Evolutionary conservation across 2,329 filamentous ascomycete genomes (phyloP).

Genomic region (Colletotrichum sp.): DNA sequence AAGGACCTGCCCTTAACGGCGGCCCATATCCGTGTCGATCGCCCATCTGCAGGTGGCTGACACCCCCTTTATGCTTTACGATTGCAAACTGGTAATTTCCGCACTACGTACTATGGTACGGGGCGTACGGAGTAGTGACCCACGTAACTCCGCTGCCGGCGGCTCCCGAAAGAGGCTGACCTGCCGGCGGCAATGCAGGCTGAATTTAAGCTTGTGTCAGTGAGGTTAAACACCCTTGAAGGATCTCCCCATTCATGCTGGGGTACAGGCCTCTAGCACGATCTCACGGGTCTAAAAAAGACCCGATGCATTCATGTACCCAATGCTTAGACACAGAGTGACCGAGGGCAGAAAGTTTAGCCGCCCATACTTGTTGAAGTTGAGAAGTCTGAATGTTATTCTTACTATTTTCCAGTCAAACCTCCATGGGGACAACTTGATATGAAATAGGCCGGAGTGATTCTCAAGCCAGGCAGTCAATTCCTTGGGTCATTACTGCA

Average conservation of each 20-base stretch:
- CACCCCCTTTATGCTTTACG: background rate
- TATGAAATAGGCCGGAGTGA: background rate
- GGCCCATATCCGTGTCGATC: background rate
- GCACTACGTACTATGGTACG: background rate
- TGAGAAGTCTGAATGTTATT: background rate
- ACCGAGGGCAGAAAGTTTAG: background rate
- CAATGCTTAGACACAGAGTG: background rate
- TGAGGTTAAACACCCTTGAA: background rate
- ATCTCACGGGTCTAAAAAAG: background rate
- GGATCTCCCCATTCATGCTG: background rate
- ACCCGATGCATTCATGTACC: background rate
- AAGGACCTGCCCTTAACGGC: background rate
- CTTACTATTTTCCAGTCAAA: background rate
- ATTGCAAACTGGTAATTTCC: background rate
- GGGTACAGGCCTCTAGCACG: background rate
- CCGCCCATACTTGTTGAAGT: background rate
- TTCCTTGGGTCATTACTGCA: too few species aligned
- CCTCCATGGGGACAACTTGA: background rate
- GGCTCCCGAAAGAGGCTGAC: background rate
- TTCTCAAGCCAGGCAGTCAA: too few species aligned
- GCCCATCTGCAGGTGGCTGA: background rate
- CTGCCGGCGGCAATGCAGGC: background rate
- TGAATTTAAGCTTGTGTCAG: background rate
- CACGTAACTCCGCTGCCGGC: background rate
- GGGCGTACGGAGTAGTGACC: background rate